phyloP scores from a whole-genome alignment of 345 rosid species.

The Tarenaya hassleriana region DNA sequence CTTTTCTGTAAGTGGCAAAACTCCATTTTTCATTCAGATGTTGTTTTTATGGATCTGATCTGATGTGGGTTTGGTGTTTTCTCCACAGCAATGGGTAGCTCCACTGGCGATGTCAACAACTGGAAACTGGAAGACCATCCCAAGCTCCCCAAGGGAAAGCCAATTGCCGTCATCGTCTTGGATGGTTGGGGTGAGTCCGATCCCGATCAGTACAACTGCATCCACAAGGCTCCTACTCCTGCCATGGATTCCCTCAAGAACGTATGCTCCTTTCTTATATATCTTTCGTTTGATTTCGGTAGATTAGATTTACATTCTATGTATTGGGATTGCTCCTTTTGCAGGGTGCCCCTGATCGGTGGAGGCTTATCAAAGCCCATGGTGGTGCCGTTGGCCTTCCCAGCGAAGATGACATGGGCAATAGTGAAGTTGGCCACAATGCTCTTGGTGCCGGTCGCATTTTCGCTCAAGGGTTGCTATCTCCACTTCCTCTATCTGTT shows the following conservation, averaged over 20 bases:
- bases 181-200: slow-evolving; percentile 98
- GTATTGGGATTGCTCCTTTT: neutral
- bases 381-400: slow-evolving; percentile 95
- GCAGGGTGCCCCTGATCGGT: slow-evolving; percentile 67
- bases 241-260: slow-evolving; percentile 86
- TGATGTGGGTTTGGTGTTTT: too few relatives aligned
- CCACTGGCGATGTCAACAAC: too few relatives aligned
- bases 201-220: slow-evolving; percentile 78
- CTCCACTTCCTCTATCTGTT: too few relatives aligned
- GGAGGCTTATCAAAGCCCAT: slow-evolving; percentile 91
- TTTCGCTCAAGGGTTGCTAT: slow-evolving; percentile 89
- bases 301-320: neutral
- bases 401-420: slow-evolving; percentile 96
- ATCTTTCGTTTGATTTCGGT: neutral
- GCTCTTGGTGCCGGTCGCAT: slow-evolving; percentile 99
- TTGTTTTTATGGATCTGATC: too few relatives aligned
- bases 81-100: slow-evolving; percentile 48
- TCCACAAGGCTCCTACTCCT: slow-evolving; percentile 85
- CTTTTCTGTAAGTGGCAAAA: too few relatives aligned
- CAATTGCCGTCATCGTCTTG: slow-evolving; percentile 67
- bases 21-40: too few relatives aligned
- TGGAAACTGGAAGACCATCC: slow-evolving; percentile 82
- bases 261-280: slow-evolving; percentile 29
- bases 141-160: slow-evolving; percentile 68
- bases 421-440: slow-evolving; percentile 98